Conservation (phyloP, 177 flowering plant genomes). For the Vitis hybrid region DNA sequence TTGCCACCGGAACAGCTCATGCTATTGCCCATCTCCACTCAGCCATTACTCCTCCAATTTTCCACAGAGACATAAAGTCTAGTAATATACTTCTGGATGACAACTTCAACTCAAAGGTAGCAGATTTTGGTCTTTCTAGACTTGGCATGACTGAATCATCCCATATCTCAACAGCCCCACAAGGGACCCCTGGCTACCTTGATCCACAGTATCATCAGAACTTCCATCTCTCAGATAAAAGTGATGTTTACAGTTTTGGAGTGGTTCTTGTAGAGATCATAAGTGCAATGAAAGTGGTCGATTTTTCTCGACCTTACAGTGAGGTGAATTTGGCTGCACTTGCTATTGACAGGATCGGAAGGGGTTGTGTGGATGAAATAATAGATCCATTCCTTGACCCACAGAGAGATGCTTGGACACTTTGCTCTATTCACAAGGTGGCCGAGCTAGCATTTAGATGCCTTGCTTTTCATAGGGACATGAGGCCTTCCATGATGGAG, state of each 20-base stretch:
- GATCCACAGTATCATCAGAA: slow-evolving; percentile 95
- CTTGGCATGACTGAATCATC: slow-evolving; percentile 74
- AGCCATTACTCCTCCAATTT: slow-evolving; percentile 75
- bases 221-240: slow-evolving; percentile 89
- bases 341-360: slow-evolving; percentile 81
- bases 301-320: slow-evolving; percentile 64
- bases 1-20: slow-evolving; percentile 81
- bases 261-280: slow-evolving; percentile 91
- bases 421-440: slow-evolving; percentile 69
- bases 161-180: slow-evolving; percentile 91
- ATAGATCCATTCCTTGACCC: slow-evolving; percentile 82
- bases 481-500: slow-evolving; percentile 92
- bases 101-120: slow-evolving; percentile 75
- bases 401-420: slow-evolving; percentile 84
- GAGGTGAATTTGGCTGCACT: slow-evolving; percentile 89
- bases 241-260: slow-evolving; percentile 95
- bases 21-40: slow-evolving; percentile 91
- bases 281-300: slow-evolving; percentile 80
- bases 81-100: slow-evolving; percentile 86
- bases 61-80: slow-evolving; percentile 89
- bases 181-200: slow-evolving; percentile 93
- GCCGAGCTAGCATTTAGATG: slow-evolving; percentile 94
- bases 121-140: slow-evolving; percentile 93
- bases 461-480: slow-evolving; percentile 82
- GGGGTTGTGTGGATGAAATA: slow-evolving; percentile 76